Evolutionary conservation across 495 filamentous ascomycete species (phyloP).

Genomic region (Bacidia gigantensis): DNA sequence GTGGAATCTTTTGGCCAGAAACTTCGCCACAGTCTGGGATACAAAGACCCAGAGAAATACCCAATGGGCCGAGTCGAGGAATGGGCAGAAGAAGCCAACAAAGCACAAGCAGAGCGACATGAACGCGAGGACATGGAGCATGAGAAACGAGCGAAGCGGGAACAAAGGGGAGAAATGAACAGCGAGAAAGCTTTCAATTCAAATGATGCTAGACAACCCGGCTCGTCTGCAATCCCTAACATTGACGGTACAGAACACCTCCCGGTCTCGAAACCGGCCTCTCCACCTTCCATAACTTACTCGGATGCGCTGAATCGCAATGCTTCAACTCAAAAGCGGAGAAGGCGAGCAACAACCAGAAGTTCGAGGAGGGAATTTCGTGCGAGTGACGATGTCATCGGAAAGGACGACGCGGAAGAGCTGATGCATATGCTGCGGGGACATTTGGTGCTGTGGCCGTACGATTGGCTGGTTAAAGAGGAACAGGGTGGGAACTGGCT

Average conservation of each 20-base stretch:
- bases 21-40: slow-evolving; percentile 10
- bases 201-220: slow-evolving; percentile 12
- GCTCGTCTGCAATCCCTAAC: slow-evolving; percentile 4
- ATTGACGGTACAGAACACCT: slow-evolving; percentile 5
- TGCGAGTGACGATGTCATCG: slow-evolving; percentile 57
- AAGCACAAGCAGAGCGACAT: slow-evolving; percentile 17
- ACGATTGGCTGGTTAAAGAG: slow-evolving; percentile 84
- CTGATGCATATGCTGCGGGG: slow-evolving; percentile 75
- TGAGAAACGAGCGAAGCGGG: slow-evolving; percentile 2
- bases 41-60: slow-evolving; percentile 13
- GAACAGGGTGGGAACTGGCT: slow-evolving; percentile 93
- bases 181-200: slow-evolving; percentile 32
- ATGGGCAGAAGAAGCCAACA: slow-evolving; percentile 27
- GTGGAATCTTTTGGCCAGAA: slow-evolving; percentile 24
- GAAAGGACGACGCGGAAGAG: slow-evolving; percentile 60
- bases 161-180: slow-evolving; percentile 9
- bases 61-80: slow-evolving; percentile 27
- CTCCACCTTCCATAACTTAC: slow-evolving; percentile 30
- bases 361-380: slow-evolving; percentile 59
- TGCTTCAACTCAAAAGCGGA: slow-evolving; percentile 33
- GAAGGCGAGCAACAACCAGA: slow-evolving; percentile 64
- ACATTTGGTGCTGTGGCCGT: slow-evolving; percentile 79
- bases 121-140: slow-evolving; percentile 8
- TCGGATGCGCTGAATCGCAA: slow-evolving; percentile 37
- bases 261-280: slow-evolving; percentile 11